Evolutionary conservation across 768 basidiomycete genomes (phyloP).

Genomic region (Tulasnella sp.): DNA sequence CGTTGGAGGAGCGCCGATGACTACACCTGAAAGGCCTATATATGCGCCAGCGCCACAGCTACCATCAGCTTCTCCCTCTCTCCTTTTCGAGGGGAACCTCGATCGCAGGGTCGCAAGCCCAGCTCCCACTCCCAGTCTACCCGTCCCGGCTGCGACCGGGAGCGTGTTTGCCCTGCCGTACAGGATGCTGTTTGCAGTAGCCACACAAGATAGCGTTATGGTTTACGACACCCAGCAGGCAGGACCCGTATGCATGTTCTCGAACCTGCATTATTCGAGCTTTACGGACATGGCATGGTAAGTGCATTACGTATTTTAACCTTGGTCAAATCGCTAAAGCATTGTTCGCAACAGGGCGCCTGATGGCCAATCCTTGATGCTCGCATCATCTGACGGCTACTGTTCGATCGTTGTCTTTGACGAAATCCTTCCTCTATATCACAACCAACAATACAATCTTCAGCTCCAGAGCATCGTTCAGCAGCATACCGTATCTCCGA

Average conservation of each 20-base stretch:
- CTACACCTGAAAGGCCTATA: conserved; percentile 7
- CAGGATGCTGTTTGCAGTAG: conserved; percentile 88
- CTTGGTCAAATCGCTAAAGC: not conserved
- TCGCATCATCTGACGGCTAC: conserved; percentile 92
- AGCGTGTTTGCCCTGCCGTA: conserved; percentile 86
- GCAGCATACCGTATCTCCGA: conserved; percentile 34
- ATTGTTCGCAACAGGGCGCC: conserved; percentile 59
- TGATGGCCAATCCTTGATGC: conserved; percentile 85
- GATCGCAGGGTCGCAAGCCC: conserved; percentile 6
- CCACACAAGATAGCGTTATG: conserved; percentile 90
- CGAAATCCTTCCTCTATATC: conserved; percentile 79
- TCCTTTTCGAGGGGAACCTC: not conserved
- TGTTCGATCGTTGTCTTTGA: conserved; percentile 93
- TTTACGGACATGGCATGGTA: conserved; percentile 97
- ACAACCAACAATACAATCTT: conserved; percentile 82
- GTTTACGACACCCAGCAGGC: conserved; percentile 97
- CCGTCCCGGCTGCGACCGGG: conserved; percentile 24
- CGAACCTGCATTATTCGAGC: conserved; percentile 92
- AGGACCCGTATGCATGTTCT: conserved; percentile 80
- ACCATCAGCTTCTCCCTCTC: not conserved
- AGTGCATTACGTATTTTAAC: conserved; percentile 26
- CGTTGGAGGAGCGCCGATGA: not conserved
- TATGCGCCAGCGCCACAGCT: conserved; percentile 9
- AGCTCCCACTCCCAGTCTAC: conserved; percentile 8
- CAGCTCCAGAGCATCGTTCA: conserved; percentile 88